Evolutionary conservation across 2,329 filamentous ascomycete genomes (phyloP), one percentile per base, ranked within the genome.

Genomic region (Xylaria sp.): DNA sequence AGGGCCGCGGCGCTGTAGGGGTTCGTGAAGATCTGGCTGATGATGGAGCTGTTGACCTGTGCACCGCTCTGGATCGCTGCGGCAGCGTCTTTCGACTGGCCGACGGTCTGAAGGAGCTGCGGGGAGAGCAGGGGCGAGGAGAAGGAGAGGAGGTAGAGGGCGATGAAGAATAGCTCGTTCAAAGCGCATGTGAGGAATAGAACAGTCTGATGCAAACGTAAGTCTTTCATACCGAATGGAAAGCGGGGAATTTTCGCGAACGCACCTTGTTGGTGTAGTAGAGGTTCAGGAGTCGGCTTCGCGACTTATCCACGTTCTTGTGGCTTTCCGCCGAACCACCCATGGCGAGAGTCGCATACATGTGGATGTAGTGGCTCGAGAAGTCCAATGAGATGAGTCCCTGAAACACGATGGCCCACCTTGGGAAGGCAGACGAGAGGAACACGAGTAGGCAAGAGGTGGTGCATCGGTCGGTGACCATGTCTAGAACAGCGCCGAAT

Each of bases 381-480:
- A 99, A 83, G 76, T 99, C 94, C 69, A 99, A 78, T 58, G 89
- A 89, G 75, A 99, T 96, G 71, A 99, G 78, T 50, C 88, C 85
- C 79, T 99, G 94, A 82, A 99, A 99, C 60, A 97, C 72, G 67
- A 97, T 92, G 65, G 91, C 87, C 88, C 91, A 97, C 59, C 92
- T 85, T 3, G 94, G 94, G 78, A 96, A 99, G 18, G 94, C 94
- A 11, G 91, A 95, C 47, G 91, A 91, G 63, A 99, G 78, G 79
- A 97, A 99, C 54, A 97, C 92, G 53, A 99, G 84, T 68, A 99
- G 78, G 75, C 94, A 99, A 2, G 93, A 87, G 2, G 94, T 99
- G 35, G 93, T 97, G 80, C 94, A 97, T 62, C 94, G 89, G 76
- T 99, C 94, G 16, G 94, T 99, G 63, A 99, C 93, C 94, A 99